phyloP scores from a whole-genome alignment of 495 filamentous ascomycete species.

The Penicillium nucicola region DNA sequence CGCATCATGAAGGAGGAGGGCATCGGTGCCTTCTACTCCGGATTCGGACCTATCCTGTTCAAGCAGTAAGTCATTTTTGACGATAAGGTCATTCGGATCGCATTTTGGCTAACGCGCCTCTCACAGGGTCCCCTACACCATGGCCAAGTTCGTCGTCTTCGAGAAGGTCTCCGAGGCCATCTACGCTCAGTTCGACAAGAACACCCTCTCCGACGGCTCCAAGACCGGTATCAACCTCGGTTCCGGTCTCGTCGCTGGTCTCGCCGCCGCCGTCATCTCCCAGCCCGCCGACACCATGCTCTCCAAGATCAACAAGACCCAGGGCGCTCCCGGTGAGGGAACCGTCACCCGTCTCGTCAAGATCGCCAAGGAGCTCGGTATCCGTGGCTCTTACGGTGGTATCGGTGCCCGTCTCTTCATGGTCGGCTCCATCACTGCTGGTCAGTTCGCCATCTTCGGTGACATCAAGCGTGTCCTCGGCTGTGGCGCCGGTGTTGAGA shows the following conservation, averaged over 20 bases:
- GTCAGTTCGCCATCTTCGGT: conserved; percentile 97
- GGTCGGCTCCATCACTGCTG: conserved; percentile 77
- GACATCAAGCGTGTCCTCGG: conserved; percentile 54
- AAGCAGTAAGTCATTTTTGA: conserved; percentile 69
- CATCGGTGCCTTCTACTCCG: conserved; percentile 88
- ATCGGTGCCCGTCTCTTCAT: conserved; percentile 68
- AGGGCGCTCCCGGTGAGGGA: conserved; percentile 91
- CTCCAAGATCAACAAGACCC: conserved; percentile 99
- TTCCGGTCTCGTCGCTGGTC: conserved; percentile 93
- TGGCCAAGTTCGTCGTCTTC: conserved; percentile 99
- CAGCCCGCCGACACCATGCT: conserved; percentile 99
- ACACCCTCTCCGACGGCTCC: conserved; percentile 61
- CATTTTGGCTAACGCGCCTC: conserved; percentile 6
- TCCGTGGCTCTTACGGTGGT: conserved; percentile 84
- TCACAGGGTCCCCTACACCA: conserved; percentile 92
- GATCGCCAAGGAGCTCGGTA: conserved; percentile 91
- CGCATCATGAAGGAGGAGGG: conserved; percentile 87
- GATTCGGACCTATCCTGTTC: conserved; percentile 90
- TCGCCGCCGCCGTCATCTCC: conserved; percentile 93
- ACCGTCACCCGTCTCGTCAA: conserved; percentile 89
- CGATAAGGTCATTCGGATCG: not conserved
- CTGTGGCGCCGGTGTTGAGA: conserved; percentile 78
- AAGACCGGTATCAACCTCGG: conserved; percentile 94
- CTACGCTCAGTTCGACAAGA: conserved; percentile 74
- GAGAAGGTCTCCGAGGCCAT: conserved; percentile 88